Evolutionary conservation across 441 rosid genomes (phyloP).

Genomic region (Breynia disticha): DNA sequence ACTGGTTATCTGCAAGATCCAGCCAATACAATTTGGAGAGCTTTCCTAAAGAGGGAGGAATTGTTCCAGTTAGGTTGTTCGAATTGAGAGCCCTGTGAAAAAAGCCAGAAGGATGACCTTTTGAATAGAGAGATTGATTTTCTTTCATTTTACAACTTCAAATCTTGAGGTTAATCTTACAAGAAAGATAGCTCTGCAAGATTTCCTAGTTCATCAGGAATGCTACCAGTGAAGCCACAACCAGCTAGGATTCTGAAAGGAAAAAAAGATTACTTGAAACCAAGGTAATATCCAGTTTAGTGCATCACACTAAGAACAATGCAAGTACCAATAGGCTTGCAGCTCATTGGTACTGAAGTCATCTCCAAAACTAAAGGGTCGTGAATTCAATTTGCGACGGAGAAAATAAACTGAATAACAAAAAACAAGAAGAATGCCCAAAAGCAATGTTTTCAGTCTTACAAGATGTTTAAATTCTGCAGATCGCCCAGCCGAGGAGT

Average conservation of each 20-base stretch:
- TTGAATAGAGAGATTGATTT: neutral
- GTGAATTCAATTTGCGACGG: neutral
- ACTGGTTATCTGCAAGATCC: constrained; percentile 82
- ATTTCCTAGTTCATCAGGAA: constrained; percentile 71
- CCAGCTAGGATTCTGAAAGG: constrained; percentile 69
- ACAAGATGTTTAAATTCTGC: constrained; percentile 65
- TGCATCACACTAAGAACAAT: too few species aligned
- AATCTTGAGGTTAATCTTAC: constrained; percentile 34
- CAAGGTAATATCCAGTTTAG: too few species aligned
- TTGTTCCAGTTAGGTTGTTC: constrained; percentile 67
- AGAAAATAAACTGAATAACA: too few species aligned
- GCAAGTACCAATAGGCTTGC: too few species aligned
- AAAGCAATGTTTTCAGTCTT: constrained; percentile 13
- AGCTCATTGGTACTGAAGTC: too few species aligned
- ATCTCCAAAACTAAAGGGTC: neutral
- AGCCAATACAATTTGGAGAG: constrained; percentile 86
- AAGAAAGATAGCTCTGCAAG: constrained; percentile 76
- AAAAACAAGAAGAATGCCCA: neutral
- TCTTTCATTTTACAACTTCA: neutral
- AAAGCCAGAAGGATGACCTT: neutral
- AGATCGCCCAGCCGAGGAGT: constrained; percentile 74
- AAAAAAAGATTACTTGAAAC: neutral
- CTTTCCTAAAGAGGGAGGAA: constrained; percentile 73
- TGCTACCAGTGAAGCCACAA: constrained; percentile 69
- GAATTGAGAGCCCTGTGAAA: constrained; percentile 77